phyloP scores from a whole-genome alignment of 768 basidiomycete species.

The Rhodotorula graminis region DNA sequence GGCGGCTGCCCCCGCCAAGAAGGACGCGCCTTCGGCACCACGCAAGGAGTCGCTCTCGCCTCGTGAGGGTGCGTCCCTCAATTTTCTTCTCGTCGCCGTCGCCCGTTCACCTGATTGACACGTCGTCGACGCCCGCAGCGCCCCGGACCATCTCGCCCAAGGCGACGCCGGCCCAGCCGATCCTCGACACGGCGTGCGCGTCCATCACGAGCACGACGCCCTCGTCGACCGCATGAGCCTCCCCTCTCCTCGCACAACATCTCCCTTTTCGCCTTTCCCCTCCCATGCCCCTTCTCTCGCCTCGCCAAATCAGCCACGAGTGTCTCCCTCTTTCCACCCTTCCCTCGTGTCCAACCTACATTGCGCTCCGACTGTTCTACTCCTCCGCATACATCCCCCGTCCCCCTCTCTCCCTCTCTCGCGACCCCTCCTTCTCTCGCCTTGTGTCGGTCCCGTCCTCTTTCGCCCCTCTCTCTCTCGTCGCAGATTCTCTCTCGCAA shows the following conservation, averaged over 20 bases:
- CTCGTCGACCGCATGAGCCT: neutral
- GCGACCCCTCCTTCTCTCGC: no score
- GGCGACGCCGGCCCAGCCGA: conserved; percentile 13
- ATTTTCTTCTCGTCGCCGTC: neutral
- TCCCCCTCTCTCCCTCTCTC: no score
- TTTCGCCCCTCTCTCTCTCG: no score
- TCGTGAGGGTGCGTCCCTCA: neutral
- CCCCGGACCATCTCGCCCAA: conserved; percentile 18
- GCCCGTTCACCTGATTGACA: no score
- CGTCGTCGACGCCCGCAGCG: neutral
- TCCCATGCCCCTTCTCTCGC: neutral
- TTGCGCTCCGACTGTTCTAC: no score
- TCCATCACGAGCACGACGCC: neutral
- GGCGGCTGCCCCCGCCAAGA: neutral
- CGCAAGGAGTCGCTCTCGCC: conserved; percentile 4
- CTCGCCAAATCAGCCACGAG: neutral
- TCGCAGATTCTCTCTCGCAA: no score
- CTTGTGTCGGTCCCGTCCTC: no score
- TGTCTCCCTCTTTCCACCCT: neutral
- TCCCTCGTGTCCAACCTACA: no score
- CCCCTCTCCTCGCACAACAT: neutral
- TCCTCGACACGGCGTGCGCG: conserved; percentile 19
- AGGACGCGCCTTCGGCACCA: neutral
- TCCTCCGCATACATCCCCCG: no score
- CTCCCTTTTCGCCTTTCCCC: neutral